Percentiles rank a stretch among this genome's conserved stretches.
Conservation (phyloP, 1,139 yeast species). For the Geotrichum citri-aurantii region DNA sequence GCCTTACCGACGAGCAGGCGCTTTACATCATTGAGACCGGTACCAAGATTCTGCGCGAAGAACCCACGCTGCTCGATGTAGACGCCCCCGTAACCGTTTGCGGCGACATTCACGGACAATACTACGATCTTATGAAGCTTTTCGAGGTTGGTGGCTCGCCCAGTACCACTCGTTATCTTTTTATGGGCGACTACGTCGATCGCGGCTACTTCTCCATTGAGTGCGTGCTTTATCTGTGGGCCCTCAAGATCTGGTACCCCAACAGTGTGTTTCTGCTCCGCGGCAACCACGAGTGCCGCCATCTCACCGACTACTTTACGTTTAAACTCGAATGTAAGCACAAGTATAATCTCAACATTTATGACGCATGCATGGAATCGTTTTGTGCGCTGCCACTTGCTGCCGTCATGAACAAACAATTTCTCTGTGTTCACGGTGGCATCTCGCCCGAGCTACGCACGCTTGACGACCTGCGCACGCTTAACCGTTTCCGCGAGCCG, state of each 20-base stretch:
- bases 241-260: slow-evolving; percentile 76
- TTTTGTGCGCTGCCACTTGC: slow-evolving; percentile 89
- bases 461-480: slow-evolving; percentile 59
- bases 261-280: slow-evolving; percentile 73
- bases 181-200: slow-evolving; percentile 94
- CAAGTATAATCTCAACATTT: slow-evolving; percentile 64
- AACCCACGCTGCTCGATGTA: slow-evolving; percentile 73
- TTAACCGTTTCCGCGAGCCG: slow-evolving; percentile 85
- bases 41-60: slow-evolving; percentile 58
- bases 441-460: slow-evolving; percentile 76
- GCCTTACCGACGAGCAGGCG: slow-evolving; percentile 69
- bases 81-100: slow-evolving; percentile 95
- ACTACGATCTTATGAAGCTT: slow-evolving; percentile 80
- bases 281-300: slow-evolving; percentile 95
- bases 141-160: slow-evolving; percentile 97
- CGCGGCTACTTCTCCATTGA: slow-evolving; percentile 91
- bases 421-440: slow-evolving; percentile 98
- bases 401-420: slow-evolving; percentile 90
- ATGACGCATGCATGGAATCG: slow-evolving; percentile 70
- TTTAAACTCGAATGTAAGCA: slow-evolving; percentile 87
- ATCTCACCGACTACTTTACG: slow-evolving; percentile 89
- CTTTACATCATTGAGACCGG: slow-evolving; percentile 61
- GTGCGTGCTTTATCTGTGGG: slow-evolving; percentile 72
- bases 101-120: slow-evolving; percentile 96
- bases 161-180: slow-evolving; percentile 64